Evolutionary conservation across 2,329 filamentous ascomycete genomes (phyloP).

Genomic region (Dryadomyces sulphureus): DNA sequence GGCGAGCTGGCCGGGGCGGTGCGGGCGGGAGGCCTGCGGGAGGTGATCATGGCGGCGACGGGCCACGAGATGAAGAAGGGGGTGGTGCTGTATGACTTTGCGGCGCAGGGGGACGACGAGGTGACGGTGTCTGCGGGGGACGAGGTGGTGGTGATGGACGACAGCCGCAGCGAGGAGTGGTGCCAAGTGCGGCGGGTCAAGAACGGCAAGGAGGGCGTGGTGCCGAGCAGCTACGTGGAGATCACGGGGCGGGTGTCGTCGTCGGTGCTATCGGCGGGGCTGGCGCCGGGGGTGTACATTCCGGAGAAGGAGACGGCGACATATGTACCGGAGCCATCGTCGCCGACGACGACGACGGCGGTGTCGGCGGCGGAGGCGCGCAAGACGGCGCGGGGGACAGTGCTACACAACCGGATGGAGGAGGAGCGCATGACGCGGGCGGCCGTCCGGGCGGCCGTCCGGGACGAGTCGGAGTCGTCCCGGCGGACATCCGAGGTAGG

Average conservation of each 20-base stretch:
- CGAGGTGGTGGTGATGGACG: conserved; percentile 81
- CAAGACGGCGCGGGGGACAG: conserved; percentile 39
- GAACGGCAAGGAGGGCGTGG: conserved; percentile 88
- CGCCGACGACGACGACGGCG: conserved; percentile 17
- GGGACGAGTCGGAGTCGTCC: conserved; percentile 36
- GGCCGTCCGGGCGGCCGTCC: conserved; percentile 46
- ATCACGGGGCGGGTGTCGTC: conserved; percentile 51
- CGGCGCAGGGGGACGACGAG: conserved; percentile 92
- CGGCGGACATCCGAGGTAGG: conserved; percentile 57
- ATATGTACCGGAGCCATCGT: conserved; percentile 1
- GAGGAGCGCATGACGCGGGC: conserved; percentile 76
- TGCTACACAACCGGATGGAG: conserved; percentile 65
- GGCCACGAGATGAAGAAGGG: conserved; percentile 63
- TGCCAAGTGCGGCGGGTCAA: conserved; percentile 87
- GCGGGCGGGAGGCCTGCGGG: conserved; percentile 67
- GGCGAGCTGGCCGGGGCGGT: conserved; percentile 81
- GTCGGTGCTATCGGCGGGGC: conserved; percentile 25
- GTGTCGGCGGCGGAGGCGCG: conserved; percentile 23
- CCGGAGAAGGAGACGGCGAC: conserved; percentile 25
- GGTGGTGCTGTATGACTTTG: conserved; percentile 83
- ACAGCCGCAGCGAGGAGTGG: conserved; percentile 91
- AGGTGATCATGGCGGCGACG: conserved; percentile 70
- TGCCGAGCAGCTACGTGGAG: conserved; percentile 93
- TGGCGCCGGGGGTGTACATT: neutral
- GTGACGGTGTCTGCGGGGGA: conserved; percentile 83